Evolutionary conservation across 164 flowering plant species (phyloP), one percentile per base, ranked within the genome.

Genomic region (Aristolochia contorta): DNA sequence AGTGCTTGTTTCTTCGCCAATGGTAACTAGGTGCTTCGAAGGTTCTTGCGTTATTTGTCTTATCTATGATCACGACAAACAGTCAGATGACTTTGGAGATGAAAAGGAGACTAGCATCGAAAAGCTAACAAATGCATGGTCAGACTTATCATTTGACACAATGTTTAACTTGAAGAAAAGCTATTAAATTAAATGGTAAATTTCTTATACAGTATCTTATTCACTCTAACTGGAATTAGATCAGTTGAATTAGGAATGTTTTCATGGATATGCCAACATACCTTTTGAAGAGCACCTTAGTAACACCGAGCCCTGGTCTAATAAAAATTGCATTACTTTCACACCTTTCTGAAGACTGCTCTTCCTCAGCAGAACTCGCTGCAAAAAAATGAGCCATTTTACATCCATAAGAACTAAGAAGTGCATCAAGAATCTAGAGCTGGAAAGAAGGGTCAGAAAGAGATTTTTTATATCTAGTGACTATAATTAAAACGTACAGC

Each of bases 1-100:
- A 69, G n/a, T 86, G 87, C 67, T 80, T 85, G 65, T 76, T 85
- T 65, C 74, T 81, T 62, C 84, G 76, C 75, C 75, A 74, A 58
- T 74, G 73, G 66, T 78, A 79, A 41, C 58, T 75, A 24, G 84
- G 78, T 33, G 76, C 60, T 46, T 81, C 86, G 62, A 77, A 71
- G 54, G 60, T 66, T 58, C 69, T 75, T 71, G 82, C 86, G 20
- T 56, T 37, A 8, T 51, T 49, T 37, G 70, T 32, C 64, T 80
- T 80, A 47, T 83, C 87, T 84, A 84, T 25, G 30, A 25, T 15
- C 57, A 21, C 30, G 9, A 54, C 18, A 24, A 20, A 54, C n/a
- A 25, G 7, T 37, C 43, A 37, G 12, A 37, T 37, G 43, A 37
- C 43, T 3, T 3, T 37, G 9, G 12, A 7, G 43, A 37, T 37